phyloP scores from a whole-genome alignment of 768 basidiomycete genomes.

The Trichaptum fuscoviolaceum region DNA sequence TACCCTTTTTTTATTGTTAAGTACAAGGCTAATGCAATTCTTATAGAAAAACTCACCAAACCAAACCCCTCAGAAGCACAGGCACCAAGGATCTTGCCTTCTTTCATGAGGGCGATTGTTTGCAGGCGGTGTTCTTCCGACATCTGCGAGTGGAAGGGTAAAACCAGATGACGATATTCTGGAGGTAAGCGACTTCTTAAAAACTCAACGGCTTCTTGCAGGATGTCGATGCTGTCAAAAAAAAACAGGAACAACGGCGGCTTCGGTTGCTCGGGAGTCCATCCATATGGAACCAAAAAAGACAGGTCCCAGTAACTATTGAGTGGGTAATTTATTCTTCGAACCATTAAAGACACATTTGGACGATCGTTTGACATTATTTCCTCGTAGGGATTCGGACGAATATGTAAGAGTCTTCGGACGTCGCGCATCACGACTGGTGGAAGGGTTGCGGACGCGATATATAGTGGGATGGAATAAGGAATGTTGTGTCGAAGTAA shows the following conservation, averaged over 20 bases:
- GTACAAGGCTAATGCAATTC: constrained; percentile 6
- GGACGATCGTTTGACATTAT: constrained; percentile 27
- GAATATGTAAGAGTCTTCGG: constrained; percentile 18
- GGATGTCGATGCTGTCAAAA: constrained; percentile 22
- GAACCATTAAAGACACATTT: constrained; percentile 26
- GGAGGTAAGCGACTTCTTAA: constrained; percentile 8
- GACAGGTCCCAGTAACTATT: constrained; percentile 17
- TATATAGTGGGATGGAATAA: constrained; percentile 21
- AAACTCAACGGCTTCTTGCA: constrained; percentile 11
- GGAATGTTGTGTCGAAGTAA: constrained; percentile 25
- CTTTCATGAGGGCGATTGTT: constrained; percentile 11
- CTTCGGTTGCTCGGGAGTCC: constrained; percentile 5
- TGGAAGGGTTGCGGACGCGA: constrained; percentile 31
- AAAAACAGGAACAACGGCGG: constrained; percentile 23
- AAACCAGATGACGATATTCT: constrained; percentile 14
- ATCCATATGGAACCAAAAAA: constrained; percentile 18
- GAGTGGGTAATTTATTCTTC: constrained; percentile 16
- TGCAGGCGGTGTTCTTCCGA: constrained; percentile 17
- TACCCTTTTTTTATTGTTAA: constrained; percentile 22
- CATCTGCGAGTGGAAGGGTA: constrained; percentile 26
- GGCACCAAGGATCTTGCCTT: constrained; percentile 21
- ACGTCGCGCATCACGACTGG: constrained; percentile 16
- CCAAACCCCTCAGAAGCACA: constrained; percentile 29
- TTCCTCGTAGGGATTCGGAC: constrained; percentile 14
- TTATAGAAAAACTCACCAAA: constrained; percentile 23